Evolutionary conservation across 306 rosid genomes (phyloP), one percentile per base, ranked within the genome.

Genomic region (Arachis stenosperma): DNA sequence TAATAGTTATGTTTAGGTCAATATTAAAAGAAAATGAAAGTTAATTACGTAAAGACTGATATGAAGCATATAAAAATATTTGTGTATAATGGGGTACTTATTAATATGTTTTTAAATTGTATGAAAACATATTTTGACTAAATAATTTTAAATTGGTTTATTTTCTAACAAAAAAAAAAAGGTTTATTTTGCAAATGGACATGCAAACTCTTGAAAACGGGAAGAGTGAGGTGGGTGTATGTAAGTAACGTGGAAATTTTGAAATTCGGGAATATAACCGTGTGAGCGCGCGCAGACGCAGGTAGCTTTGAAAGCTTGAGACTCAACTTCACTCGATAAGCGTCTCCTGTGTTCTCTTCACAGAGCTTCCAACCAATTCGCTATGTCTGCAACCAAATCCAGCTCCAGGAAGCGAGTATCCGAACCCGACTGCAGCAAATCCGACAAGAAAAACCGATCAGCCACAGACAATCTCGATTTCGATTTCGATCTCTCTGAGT

Each of bases 401-500:
- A 81, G 61, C 12, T 52, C 79, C 43, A 90, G 78, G 87, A 88
- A 89, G 80, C 85, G 87, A 60, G 81, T 39, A 42, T 56, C 87
- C 6, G 90, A 83, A 12, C 63, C 90, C 29, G 84, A 82, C n/a
- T 79, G 73, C 58, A 8, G 73, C 61, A 85, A 75, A 54, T 79
- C 86, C 51, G 87, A 75, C 8, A 83, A 85, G 84, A 80, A 74
- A 46, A 91, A 76, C 65, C 88, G 85, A 48, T 61, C 81, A 67
- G 29, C 69, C 22, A 40, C 67, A 5, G 73, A 84, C 46, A 77
- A 73, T 58, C 78, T 88, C 75, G 80, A 80, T 13, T 78, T 89
- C 72, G 92, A 91, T 64, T 81, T 90, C 76, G 95, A 91, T 70
- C 80, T 93, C 65, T 89, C 97, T 43, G 86, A 77, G 98, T 90